phyloP scores from a whole-genome alignment of 2,329 filamentous ascomycete genomes.

The Magnaporthiopsis poae region DNA sequence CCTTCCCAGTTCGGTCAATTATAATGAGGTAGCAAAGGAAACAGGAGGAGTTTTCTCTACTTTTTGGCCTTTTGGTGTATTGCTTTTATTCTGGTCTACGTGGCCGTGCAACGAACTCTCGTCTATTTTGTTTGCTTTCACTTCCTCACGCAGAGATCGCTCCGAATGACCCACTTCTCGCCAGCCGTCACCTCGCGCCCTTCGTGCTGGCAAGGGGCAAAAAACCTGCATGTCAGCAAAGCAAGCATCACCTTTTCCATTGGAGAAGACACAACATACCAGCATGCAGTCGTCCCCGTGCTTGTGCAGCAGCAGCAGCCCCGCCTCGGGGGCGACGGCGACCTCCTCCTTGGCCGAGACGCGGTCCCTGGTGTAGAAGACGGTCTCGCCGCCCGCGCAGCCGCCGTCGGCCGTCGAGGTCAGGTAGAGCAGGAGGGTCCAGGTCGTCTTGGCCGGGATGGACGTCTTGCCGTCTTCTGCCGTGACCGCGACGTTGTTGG shows the following conservation, averaged over 20 bases:
- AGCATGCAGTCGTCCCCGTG: slow-evolving; percentile 84
- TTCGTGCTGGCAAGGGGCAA: slow-evolving; percentile 40
- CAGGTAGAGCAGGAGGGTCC: slow-evolving; percentile 83
- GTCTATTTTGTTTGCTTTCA: slow-evolving; percentile 14
- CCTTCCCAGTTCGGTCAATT: too few relatives aligned
- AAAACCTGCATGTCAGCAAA: neutral
- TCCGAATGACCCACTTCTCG: slow-evolving; percentile 67
- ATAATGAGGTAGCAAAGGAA: too few relatives aligned
- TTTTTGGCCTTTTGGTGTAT: too few relatives aligned
- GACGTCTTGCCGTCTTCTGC: slow-evolving; percentile 24
- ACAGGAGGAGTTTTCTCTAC: too few relatives aligned
- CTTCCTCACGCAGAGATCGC: slow-evolving; percentile 50
- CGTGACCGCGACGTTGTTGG: slow-evolving; percentile 58
- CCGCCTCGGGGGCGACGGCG: slow-evolving; percentile 65
- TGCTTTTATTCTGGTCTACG: too few relatives aligned
- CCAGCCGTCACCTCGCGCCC: slow-evolving; percentile 54
- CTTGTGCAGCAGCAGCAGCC: slow-evolving; percentile 75
- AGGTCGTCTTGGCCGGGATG: slow-evolving; percentile 64
- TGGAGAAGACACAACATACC: too few relatives aligned
- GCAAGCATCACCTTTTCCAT: too few relatives aligned
- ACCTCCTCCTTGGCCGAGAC: slow-evolving; percentile 53
- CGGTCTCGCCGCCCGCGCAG: slow-evolving; percentile 77
- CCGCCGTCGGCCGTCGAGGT: slow-evolving; percentile 59
- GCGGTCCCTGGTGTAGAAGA: slow-evolving; percentile 70
- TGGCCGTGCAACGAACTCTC: neutral